These are phyloP conservation scores for Brassica nigra DNA, from an alignment of 345 rosid genomes.

Conservation along the genomic window DNA sequence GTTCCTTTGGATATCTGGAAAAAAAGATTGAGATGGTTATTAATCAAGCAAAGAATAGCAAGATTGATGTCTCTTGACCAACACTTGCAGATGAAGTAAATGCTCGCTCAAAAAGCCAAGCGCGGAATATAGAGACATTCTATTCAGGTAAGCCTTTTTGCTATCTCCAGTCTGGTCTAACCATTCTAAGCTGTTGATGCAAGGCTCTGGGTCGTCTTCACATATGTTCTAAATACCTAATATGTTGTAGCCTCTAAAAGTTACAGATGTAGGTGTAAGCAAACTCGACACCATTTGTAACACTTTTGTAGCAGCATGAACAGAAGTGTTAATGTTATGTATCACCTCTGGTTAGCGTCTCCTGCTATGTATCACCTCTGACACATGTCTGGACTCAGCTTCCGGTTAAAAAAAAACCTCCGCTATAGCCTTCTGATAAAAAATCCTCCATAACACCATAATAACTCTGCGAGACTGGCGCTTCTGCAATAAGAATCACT, in stretches of 20 bases:
- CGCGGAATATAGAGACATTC: background rate
- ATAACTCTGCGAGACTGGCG: background rate
- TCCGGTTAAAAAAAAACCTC: background rate
- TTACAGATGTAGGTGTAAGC: background rate
- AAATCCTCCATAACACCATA: background rate
- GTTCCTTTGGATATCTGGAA: background rate
- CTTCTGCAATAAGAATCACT: background rate
- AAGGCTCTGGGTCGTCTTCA: background rate
- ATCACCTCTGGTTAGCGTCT: background rate
- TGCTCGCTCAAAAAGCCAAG: background rate
- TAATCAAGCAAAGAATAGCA: background rate
- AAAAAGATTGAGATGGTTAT: background rate
- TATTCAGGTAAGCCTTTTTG: background rate
- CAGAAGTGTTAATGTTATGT: background rate
- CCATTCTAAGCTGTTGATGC: background rate
- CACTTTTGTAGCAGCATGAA: background rate
- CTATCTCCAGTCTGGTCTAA: background rate
- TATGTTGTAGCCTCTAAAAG: slow-evolving; percentile 38
- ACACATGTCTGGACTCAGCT: background rate
- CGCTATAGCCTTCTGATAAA: background rate
- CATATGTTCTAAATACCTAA: background rate
- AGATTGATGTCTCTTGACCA: background rate
- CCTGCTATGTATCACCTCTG: background rate
- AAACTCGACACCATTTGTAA: background rate
- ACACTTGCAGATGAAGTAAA: background rate